Evolutionary conservation across 148 eudicot species (phyloP).

Genomic region (Nepenthes gracilis): DNA sequence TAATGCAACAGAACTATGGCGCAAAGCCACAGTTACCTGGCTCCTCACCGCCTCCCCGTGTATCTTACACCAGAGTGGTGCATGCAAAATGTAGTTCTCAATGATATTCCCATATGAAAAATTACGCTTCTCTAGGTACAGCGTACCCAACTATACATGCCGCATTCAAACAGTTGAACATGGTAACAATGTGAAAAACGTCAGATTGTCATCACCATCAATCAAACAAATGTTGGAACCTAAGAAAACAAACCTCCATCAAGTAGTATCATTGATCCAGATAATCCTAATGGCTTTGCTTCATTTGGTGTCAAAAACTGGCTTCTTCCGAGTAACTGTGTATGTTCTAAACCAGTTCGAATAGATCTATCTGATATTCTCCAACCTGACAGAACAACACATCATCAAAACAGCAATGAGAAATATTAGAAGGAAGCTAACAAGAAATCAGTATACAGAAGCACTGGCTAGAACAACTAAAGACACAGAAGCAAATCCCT

Average conservation of each 20-base stretch:
- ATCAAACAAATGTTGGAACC: background rate
- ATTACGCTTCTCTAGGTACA: too few relatives aligned
- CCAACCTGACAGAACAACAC: slow-evolving; percentile 49
- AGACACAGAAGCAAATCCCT: too few relatives aligned
- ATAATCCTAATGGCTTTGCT: slow-evolving; percentile 46
- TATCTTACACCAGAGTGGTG: too few relatives aligned
- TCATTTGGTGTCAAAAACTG: slow-evolving; percentile 63
- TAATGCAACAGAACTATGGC: too few relatives aligned
- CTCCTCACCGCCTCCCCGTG: too few relatives aligned
- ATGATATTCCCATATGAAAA: too few relatives aligned
- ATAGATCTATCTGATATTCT: slow-evolving; percentile 54
- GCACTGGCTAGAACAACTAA: too few relatives aligned
- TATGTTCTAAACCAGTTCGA: slow-evolving; percentile 56
- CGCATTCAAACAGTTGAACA: background rate
- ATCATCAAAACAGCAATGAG: background rate
- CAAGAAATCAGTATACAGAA: background rate
- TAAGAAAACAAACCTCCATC: slow-evolving; percentile 70
- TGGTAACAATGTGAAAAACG: background rate
- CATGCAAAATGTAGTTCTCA: too few relatives aligned
- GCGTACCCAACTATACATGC: too few relatives aligned
- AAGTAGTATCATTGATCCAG: slow-evolving; percentile 56
- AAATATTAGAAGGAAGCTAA: background rate
- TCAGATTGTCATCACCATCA: background rate
- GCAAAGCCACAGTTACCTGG: too few relatives aligned
- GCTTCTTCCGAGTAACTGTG: slow-evolving; percentile 76